Evolutionary conservation across 2,329 filamentous ascomycete species (phyloP), one percentile per base, ranked within the genome.

Genomic region (Arachnopeziza araneosa): DNA sequence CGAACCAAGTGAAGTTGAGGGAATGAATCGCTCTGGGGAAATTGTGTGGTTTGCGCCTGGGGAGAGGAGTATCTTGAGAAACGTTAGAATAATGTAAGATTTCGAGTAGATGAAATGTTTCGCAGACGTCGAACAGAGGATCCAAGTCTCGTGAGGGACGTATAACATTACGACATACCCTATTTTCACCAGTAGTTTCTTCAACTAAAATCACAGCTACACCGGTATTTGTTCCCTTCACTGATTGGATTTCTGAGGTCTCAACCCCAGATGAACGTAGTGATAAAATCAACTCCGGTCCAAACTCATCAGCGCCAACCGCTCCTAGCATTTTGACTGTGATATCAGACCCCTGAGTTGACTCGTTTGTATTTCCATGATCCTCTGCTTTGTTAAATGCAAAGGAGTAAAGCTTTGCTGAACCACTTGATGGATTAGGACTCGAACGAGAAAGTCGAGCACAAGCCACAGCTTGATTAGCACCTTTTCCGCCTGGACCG

Each of bases 401-500:
- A 19, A 8, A 44, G 12, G 36, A 7, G 36, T 44, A 14, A 19
- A 44, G 12, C 49, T 51, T 17, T n/a, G 24, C 8, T 50, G 63
- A 50, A 6, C 12, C 36, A 12, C 36, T 14, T 7, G 36, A 44
- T 19, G 17, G 26, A 30, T 30, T 19, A 44, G 71, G 66, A 36
- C 77, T 78, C 26, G 80, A 71, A 54, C 88, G 83, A 0, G 90
- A 95, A 55, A 96, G 83, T 64, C 93, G 90, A 55, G 88, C 90
- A 76, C 50, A 55, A 24, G 63, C 59, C 17, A 63, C 61, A 52
- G 62, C 63, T 63, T 98, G 93, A 78, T 98, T 98, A 62, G 93
- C 92, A 65, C 93, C 93, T 77, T 99, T 99, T 60, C 95, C 93
- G 69, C 93, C 95, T 30, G 89, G 87, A 51, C 89, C 92, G 44